Evolutionary conservation across 345 rosid species (phyloP).

Genomic region (Eutrema yunnanense): DNA sequence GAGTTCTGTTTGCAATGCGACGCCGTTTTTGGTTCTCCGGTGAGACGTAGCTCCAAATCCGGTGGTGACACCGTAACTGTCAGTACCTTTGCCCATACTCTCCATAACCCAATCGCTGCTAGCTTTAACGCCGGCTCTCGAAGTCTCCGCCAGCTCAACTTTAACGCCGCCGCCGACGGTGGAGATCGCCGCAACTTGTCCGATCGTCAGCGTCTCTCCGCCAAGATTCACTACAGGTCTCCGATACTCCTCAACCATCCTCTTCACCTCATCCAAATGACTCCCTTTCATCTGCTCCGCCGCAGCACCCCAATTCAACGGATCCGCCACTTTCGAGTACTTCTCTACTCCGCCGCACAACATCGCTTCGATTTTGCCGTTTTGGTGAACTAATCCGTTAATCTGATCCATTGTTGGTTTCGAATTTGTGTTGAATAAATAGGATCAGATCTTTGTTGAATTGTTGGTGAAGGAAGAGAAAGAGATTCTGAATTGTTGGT

Average conservation of each 20-base stretch:
- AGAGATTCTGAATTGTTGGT: constrained; percentile 6
- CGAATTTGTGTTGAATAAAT: not conserved
- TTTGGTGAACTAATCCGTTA: constrained; percentile 3
- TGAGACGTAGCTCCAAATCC: constrained; percentile 80
- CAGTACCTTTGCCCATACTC: constrained; percentile 61
- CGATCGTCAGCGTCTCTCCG: constrained; percentile 67
- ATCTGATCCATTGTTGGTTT: constrained; percentile 24
- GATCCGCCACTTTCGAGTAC: constrained; percentile 38
- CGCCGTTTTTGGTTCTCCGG: constrained; percentile 65
- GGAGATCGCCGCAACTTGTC: constrained; percentile 67
- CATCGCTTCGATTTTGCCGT: constrained; percentile 11
- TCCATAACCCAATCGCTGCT: constrained; percentile 87
- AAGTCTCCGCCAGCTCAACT: constrained; percentile 48
- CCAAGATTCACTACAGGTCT: constrained; percentile 56
- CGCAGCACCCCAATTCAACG: constrained; percentile 61
- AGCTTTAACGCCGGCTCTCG: constrained; percentile 55
- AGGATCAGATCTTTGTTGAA: constrained; percentile 7
- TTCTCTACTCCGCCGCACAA: constrained; percentile 15
- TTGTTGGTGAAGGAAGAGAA: not conserved
- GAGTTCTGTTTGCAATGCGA: constrained; percentile 61
- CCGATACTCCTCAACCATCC: constrained; percentile 63
- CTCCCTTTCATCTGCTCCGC: constrained; percentile 82
- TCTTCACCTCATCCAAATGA: constrained; percentile 72
- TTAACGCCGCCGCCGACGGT: constrained; percentile 18
- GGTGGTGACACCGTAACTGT: constrained; percentile 72